These are phyloP conservation scores for Neolentinus lepideus DNA, from an alignment of 1,284 basidiomycete species.

Conservation along the genomic window DNA sequence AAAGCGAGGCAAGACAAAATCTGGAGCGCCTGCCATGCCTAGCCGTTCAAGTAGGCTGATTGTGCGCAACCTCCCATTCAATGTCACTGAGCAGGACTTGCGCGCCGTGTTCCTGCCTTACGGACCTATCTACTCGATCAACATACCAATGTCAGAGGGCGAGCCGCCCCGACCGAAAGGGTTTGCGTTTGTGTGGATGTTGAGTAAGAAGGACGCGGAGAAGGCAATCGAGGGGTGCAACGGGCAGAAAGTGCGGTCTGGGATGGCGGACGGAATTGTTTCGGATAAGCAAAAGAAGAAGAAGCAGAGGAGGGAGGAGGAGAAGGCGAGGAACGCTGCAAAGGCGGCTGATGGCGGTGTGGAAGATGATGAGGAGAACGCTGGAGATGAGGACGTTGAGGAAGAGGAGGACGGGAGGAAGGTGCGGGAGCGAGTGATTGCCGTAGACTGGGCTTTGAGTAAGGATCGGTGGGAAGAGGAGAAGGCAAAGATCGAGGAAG, in stretches of 20 bases:
- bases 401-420: slow-evolving; percentile 25
- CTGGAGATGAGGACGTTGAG: slow-evolving; percentile 25
- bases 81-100: slow-evolving; percentile 81
- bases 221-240: slow-evolving; percentile 81
- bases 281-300: slow-evolving; percentile 74
- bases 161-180: slow-evolving; percentile 57
- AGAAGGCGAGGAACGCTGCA: slow-evolving; percentile 23
- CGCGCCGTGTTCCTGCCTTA: slow-evolving; percentile 84
- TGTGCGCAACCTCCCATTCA: slow-evolving; percentile 84
- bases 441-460: slow-evolving; percentile 95
- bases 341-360: slow-evolving; percentile 27
- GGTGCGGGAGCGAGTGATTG: slow-evolving; percentile 58
- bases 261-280: slow-evolving; percentile 58
- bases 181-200: slow-evolving; percentile 96
- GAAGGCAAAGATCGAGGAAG: slow-evolving; percentile 47
- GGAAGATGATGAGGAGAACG: slow-evolving; percentile 25
- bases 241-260: slow-evolving; percentile 64
- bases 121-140: slow-evolving; percentile 84
- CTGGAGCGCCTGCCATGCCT: slow-evolving; percentile 29
- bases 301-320: slow-evolving; percentile 54
- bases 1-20: neutral
- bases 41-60: slow-evolving; percentile 81
- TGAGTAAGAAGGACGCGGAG: slow-evolving; percentile 82
- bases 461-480: slow-evolving; percentile 90
- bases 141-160: slow-evolving; percentile 55